Percentiles rank a stretch among this genome's conserved stretches.
Conservation (phyloP, 2,329 filamentous ascomycete species). For the Fusarium falciforme region DNA sequence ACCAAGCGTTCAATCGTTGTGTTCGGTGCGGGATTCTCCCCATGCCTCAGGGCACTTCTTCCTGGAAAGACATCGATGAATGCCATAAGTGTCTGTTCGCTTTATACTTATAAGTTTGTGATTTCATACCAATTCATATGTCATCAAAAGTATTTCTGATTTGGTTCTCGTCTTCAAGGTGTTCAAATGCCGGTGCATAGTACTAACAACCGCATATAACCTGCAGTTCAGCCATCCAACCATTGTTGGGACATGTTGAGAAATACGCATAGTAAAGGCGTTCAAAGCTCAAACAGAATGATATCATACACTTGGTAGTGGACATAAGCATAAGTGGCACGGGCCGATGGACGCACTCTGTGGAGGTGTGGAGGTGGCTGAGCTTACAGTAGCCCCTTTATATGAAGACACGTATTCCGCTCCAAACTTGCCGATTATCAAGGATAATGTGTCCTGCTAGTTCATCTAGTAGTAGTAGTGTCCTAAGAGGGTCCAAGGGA, state of each 20-base stretch:
- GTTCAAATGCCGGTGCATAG: not conserved
- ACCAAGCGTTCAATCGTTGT: not conserved
- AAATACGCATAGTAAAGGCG: not conserved
- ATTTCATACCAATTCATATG: not conserved
- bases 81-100: not conserved
- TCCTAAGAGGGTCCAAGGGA: too few relatives aligned
- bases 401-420: not conserved
- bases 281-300: not conserved
- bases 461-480: not conserved
- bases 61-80: not conserved
- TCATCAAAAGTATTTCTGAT: not conserved
- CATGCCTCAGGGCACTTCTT: not conserved
- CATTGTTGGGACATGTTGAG: not conserved
- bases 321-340: not conserved
- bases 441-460: not conserved
- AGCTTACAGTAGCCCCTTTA: not conserved
- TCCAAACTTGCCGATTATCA: not conserved
- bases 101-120: accelerated
- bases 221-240: not conserved
- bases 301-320: not conserved
- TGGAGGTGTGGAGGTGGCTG: not conserved
- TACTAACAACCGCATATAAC: not conserved
- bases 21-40: not conserved
- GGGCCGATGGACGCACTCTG: not conserved
- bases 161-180: not conserved